Percentiles rank a stretch among this genome's conserved stretches.
phyloP scores from a whole-genome alignment of 768 basidiomycete genomes.

The Hericium erinaceus region DNA sequence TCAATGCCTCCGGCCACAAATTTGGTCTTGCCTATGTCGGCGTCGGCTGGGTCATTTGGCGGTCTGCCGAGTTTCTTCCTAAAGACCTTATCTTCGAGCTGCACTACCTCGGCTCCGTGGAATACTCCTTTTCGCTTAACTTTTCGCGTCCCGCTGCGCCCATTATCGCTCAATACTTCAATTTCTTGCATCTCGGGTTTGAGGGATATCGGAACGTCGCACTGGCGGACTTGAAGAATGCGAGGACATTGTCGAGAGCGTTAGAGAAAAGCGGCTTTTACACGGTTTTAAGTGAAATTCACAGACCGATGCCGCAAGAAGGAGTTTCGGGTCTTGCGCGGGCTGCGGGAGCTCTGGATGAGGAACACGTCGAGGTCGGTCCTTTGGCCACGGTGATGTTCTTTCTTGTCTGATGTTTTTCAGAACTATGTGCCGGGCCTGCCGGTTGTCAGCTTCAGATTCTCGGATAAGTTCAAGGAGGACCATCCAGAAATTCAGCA shows the following conservation, averaged over 20 bases:
- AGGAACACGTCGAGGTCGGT: constrained; percentile 27
- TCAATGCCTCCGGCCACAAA: constrained; percentile 52
- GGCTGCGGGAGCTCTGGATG: constrained; percentile 30
- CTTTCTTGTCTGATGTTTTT: constrained; percentile 13
- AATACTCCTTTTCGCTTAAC: constrained; percentile 68
- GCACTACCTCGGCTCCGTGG: constrained; percentile 42
- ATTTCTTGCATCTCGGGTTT: constrained; percentile 52
- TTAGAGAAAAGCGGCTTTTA: constrained; percentile 47
- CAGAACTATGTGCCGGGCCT: constrained; percentile 40
- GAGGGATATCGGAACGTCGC: constrained; percentile 42
- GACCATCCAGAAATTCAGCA: constrained; percentile 50
- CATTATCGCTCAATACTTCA: constrained; percentile 55
- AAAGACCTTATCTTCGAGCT: constrained; percentile 63
- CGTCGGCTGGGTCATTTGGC: constrained; percentile 58
- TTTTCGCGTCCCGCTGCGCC: constrained; percentile 54
- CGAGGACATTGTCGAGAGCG: constrained; percentile 52
- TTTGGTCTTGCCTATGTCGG: constrained; percentile 48
- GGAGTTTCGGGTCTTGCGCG: constrained; percentile 17
- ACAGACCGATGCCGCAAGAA: constrained; percentile 27
- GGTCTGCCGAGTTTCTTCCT: constrained; percentile 44
- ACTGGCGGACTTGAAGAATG: constrained; percentile 44
- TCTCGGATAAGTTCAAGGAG: constrained; percentile 43
- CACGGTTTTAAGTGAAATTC: constrained; percentile 45
- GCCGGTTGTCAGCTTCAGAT: constrained; percentile 44
- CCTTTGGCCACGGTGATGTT: neutral